Evolutionary conservation across 2,329 filamentous ascomycete species (phyloP).

Genomic region (Ceratocystis huliohia): DNA sequence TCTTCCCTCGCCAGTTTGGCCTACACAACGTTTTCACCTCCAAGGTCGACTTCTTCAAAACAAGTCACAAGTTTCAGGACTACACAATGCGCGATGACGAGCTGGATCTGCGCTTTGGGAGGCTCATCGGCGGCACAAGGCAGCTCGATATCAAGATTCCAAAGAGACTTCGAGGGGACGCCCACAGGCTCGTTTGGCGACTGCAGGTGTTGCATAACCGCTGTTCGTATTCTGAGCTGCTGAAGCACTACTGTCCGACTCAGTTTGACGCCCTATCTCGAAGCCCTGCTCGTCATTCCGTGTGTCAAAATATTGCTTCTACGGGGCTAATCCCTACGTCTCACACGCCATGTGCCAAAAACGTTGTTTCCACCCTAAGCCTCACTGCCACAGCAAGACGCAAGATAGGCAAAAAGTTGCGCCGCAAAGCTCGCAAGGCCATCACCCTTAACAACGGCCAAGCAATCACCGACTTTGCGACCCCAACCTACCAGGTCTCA

Average conservation of each 20-base stretch:
- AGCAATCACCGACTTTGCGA: slow-evolving; percentile 54
- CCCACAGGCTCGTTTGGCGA: slow-evolving; percentile 47
- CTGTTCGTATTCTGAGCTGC: slow-evolving; percentile 67
- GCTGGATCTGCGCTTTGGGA: slow-evolving; percentile 36
- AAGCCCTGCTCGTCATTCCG: neutral
- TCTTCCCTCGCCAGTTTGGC: slow-evolving; percentile 83
- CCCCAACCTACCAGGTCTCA: slow-evolving; percentile 56
- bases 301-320: neutral
- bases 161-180: slow-evolving; percentile 54
- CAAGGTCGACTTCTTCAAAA: slow-evolving; percentile 49
- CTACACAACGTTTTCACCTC: slow-evolving; percentile 88
- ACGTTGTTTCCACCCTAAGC: neutral
- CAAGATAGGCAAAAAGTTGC: slow-evolving; percentile 8
- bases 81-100: slow-evolving; percentile 79
- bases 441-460: slow-evolving; percentile 21
- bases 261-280: slow-evolving; percentile 4
- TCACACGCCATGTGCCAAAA: neutral
- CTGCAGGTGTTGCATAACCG: slow-evolving; percentile 58
- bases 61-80: slow-evolving; percentile 63
- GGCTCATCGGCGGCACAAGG: neutral
- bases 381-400: neutral
- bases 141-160: slow-evolving; percentile 34
- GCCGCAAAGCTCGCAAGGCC: neutral
- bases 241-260: slow-evolving; percentile 67
- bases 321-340: neutral